Evolutionary conservation across 352 stramenopile species (phyloP).

Genomic region (Phytophthora rubi): DNA sequence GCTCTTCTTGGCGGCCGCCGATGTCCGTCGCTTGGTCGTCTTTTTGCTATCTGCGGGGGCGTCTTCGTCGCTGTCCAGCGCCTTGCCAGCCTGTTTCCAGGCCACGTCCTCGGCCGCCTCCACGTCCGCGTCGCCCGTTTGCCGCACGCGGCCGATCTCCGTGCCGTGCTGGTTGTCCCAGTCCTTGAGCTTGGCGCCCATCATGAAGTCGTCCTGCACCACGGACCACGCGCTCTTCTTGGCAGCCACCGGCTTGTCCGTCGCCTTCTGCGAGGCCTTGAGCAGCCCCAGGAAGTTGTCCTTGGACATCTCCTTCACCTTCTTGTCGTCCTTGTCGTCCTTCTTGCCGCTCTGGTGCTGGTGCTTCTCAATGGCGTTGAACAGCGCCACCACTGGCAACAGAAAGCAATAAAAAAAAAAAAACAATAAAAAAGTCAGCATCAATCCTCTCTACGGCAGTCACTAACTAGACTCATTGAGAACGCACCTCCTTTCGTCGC

Average conservation of each 20-base stretch:
- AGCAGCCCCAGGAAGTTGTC: constrained; percentile 84
- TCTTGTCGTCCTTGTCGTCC: constrained; percentile 75
- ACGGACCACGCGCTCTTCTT: constrained; percentile 79
- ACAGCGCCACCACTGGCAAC: constrained; percentile 74
- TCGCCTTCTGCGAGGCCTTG: constrained; percentile 54
- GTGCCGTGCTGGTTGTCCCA: constrained; percentile 73
- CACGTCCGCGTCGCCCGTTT: constrained; percentile 60
- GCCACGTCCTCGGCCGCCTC: constrained; percentile 69
- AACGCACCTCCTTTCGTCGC: constrained; percentile 79
- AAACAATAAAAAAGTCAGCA: not conserved
- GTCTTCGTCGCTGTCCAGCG: constrained; percentile 62
- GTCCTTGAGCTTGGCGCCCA: constrained; percentile 88
- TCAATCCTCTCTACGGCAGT: not conserved
- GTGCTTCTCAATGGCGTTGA: constrained; percentile 89
- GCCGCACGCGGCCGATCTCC: constrained; percentile 49
- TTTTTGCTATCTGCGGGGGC: constrained; percentile 17
- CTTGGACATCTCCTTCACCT: constrained; percentile 88
- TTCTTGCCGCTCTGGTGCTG: constrained; percentile 72
- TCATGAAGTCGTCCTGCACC: constrained; percentile 89
- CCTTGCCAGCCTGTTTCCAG: constrained; percentile 63
- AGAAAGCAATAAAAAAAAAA: constrained; percentile 12
- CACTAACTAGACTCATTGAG: too few relatives aligned
- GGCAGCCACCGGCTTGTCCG: not conserved
- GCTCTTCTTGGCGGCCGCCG: constrained; percentile 31
- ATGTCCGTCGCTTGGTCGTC: constrained; percentile 41